Conservation (phyloP, 2,329 filamentous ascomycete genomes). For the Rhytidhysteron rufulum region DNA sequence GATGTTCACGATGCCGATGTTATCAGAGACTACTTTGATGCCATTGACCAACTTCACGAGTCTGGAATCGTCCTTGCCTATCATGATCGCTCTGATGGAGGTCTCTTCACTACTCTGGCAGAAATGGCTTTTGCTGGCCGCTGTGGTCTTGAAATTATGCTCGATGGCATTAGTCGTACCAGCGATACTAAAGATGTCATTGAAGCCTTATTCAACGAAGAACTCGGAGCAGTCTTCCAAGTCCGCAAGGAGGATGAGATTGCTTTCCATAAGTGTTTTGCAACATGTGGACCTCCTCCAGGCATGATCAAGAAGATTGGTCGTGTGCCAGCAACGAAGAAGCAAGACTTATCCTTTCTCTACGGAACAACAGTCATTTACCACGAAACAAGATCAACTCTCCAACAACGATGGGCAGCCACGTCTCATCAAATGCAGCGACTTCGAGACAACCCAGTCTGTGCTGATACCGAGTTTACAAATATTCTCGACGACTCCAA, state of each 20-base stretch:
- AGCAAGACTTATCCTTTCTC: constrained; percentile 74
- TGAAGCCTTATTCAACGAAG: constrained; percentile 88
- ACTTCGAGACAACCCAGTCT: constrained; percentile 80
- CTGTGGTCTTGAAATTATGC: constrained; percentile 78
- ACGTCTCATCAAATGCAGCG: constrained; percentile 92
- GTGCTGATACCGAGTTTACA: constrained; percentile 78
- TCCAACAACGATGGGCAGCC: constrained; percentile 84
- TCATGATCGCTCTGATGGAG: constrained; percentile 91
- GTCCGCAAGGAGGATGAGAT: constrained; percentile 79
- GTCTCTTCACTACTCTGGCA: constrained; percentile 80
- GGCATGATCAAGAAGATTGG: constrained; percentile 83
- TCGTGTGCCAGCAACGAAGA: constrained; percentile 62
- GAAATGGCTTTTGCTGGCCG: constrained; percentile 99
- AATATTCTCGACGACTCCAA: constrained; percentile 71
- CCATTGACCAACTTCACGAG: constrained; percentile 66
- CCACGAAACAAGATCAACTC: constrained; percentile 63
- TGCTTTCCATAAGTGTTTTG: constrained; percentile 84
- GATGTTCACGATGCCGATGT: constrained; percentile 80
- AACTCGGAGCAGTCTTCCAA: constrained; percentile 94
- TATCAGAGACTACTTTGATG: constrained; percentile 88
- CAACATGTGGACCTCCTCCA: constrained; percentile 78
- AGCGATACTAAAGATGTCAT: constrained; percentile 63
- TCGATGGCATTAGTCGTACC: constrained; percentile 66
- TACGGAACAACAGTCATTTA: constrained; percentile 67
- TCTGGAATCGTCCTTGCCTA: constrained; percentile 79